A percentile compares a stretch with the other conserved stretches of the same genome.
These are phyloP conservation scores for Scorias spongiosa DNA, from an alignment of 2,329 filamentous ascomycete genomes.

Conservation along the genomic window DNA sequence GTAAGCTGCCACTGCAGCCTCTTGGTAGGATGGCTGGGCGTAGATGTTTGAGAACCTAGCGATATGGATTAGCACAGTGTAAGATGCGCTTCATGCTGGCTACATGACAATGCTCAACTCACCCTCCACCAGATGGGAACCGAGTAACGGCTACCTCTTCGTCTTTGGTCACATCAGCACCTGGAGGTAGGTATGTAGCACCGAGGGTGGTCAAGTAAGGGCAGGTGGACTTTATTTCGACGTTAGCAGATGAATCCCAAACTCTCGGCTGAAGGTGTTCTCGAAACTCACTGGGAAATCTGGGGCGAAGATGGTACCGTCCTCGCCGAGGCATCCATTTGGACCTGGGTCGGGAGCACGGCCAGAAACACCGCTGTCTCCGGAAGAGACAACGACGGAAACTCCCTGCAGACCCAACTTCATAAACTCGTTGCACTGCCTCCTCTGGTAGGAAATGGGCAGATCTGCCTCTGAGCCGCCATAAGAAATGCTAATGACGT, in stretches of 20 bases:
- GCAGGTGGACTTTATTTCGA: slow-evolving; percentile 9
- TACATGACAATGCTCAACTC: slow-evolving; percentile 15
- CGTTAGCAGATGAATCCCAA: slow-evolving; percentile 10
- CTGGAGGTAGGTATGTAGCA: slow-evolving; percentile 23
- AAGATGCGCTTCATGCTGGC: too few species aligned
- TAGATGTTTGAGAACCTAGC: slow-evolving; percentile 20
- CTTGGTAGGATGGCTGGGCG: slow-evolving; percentile 22
- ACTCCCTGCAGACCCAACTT: slow-evolving; percentile 34
- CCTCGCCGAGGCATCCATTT: slow-evolving; percentile 21
- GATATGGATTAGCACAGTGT: too few species aligned
- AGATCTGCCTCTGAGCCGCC: slow-evolving; percentile 37
- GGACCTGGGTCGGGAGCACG: slow-evolving; percentile 16
- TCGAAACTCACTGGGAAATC: slow-evolving; percentile 23
- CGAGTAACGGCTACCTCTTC: slow-evolving; percentile 26
- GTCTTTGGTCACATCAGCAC: slow-evolving; percentile 15
- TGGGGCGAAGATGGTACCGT: slow-evolving; percentile 25
- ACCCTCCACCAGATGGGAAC: slow-evolving; percentile 27
- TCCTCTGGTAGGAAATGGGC: slow-evolving; percentile 35
- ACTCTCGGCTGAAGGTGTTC: slow-evolving; percentile 5
- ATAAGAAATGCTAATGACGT: slow-evolving; percentile 42
- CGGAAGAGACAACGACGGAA: slow-evolving; percentile 30
- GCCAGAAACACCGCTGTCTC: slow-evolving; percentile 29
- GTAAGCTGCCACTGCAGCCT: slow-evolving; percentile 23
- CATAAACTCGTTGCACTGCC: slow-evolving; percentile 25
- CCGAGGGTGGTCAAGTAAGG: slow-evolving; percentile 27